These are phyloP conservation scores for Nakazawaea peltata DNA, from an alignment of 805 yeast genomes.

Conservation along the genomic window DNA sequence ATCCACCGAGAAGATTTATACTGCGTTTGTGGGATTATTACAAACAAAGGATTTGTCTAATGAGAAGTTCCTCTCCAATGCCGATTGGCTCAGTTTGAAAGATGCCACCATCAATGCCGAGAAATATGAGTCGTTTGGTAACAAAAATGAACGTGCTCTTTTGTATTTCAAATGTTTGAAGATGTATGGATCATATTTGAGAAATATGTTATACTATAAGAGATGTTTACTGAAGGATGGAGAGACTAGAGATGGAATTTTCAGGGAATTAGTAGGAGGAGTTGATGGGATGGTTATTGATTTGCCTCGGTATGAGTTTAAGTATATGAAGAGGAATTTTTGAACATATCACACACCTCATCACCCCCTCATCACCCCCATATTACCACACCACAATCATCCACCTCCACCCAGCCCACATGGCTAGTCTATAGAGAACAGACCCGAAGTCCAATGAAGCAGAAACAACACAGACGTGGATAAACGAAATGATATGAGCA, in stretches of 20 bases:
- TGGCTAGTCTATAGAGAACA: too few relatives aligned
- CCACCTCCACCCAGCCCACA: too few relatives aligned
- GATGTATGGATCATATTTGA: slow-evolving; percentile 38
- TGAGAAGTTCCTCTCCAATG: slow-evolving; percentile 62
- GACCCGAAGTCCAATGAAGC: too few relatives aligned
- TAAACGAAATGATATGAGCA: too few relatives aligned
- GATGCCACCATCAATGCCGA: slow-evolving; percentile 58
- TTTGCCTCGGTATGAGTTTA: slow-evolving; percentile 3
- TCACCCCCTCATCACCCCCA: too few relatives aligned
- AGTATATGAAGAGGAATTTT: slow-evolving; percentile 8
- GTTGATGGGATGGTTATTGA: slow-evolving; percentile 2
- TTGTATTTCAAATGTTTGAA: slow-evolving; percentile 50
- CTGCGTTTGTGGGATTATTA: slow-evolving; percentile 21
- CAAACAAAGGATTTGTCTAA: slow-evolving; percentile 42
- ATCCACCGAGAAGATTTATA: slow-evolving; percentile 43
- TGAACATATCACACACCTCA: too few relatives aligned
- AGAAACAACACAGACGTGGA: too few relatives aligned
- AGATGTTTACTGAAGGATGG: slow-evolving; percentile 37
- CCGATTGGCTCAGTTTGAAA: slow-evolving; percentile 80
- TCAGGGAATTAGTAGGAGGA: neutral
- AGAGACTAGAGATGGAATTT: slow-evolving; percentile 27
- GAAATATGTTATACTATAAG: slow-evolving; percentile 38
- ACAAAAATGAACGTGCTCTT: slow-evolving; percentile 35
- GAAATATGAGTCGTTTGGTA: slow-evolving; percentile 19
- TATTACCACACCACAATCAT: too few relatives aligned